Evolutionary conservation across 2,329 filamentous ascomycete species (phyloP), one percentile per base, ranked within the genome.

Genomic region (Ustilaginoidea virens): DNA sequence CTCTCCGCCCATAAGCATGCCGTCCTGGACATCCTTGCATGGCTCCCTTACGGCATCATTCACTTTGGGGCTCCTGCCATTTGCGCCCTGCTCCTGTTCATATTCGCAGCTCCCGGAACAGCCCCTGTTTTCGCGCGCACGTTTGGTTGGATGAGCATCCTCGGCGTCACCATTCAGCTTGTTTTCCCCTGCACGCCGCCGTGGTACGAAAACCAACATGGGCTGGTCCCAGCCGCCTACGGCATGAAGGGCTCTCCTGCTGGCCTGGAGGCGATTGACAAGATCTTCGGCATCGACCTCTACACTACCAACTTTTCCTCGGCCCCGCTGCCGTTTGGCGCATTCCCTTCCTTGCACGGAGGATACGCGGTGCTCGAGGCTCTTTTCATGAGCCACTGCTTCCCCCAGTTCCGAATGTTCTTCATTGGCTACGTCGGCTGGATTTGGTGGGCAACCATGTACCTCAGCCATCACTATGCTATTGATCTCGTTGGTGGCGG

Each of bases 371-470:
- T 85, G 4, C 66, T 93, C 31, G 82, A 92, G 52, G 85, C 82
- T 14, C 66, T 94, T 11, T 93, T 94, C 63, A 80, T 96, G 75
- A 81, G 78, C 53, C 78, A 92, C 55, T 75, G 81, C 50, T 94
- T 96, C 63, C 87, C 87, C 4, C 74, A 72, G 36, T 68, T 92
- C 40, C 74, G 80, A 40, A 73, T 77, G 9, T 56, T 90, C 30
- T 92, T 92, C 55, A 69, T 86, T 38, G 64, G 69, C 38, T 96
- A 94, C 54, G 79, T 80, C 25, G 69, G 80, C 48, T 94, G 87
- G 87, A 75, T 94, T 45, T 94, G 85, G 81, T 96, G 87, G 85
- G 80, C 86, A 9, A 96, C 87, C 41, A 93, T 96, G 83, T 94
- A 96, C 49, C 70, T 96, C 29, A 92, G 82, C 46, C 87, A 96